phyloP scores from a whole-genome alignment of 73 alveolate species.

The Diophrys appendiculata region DNA sequence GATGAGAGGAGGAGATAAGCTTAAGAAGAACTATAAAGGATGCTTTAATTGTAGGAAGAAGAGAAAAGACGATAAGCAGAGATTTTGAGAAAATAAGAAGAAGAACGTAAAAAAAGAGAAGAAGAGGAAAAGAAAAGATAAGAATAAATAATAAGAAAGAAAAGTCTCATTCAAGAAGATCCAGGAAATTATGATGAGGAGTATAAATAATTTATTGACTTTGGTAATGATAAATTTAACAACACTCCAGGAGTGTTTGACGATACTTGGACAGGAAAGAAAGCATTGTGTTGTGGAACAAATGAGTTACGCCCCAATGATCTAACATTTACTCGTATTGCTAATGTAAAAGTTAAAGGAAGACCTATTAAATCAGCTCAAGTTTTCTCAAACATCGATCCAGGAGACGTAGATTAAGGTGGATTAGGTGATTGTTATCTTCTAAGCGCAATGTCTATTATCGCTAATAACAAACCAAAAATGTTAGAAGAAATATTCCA shows the following conservation, averaged over 20 bases:
- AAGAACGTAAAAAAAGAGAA: slow-evolving; percentile 3
- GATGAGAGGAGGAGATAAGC: slow-evolving; percentile 28
- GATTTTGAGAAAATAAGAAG: not conserved
- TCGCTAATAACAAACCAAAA: slow-evolving; percentile 50
- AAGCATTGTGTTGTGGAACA: slow-evolving; percentile 3
- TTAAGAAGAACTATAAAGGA: slow-evolving; percentile 30
- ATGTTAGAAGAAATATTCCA: slow-evolving; percentile 23
- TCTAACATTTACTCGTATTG: not conserved
- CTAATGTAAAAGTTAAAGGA: not conserved
- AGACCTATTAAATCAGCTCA: not conserved
- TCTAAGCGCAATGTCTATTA: slow-evolving; percentile 71
- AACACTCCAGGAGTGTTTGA: not conserved
- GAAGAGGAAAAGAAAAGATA: slow-evolving; percentile 8
- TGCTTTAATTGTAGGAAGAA: slow-evolving; percentile 12
- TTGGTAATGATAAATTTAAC: not conserved
- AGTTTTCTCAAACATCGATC: slow-evolving; percentile 14
- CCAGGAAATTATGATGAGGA: slow-evolving; percentile 21
- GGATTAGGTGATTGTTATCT: slow-evolving; percentile 84
- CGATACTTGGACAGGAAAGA: not conserved
- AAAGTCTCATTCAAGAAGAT: slow-evolving; percentile 2
- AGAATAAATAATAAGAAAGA: slow-evolving; percentile 28
- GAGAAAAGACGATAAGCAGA: not conserved
- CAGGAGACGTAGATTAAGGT: slow-evolving; percentile 71
- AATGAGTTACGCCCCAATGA: not conserved
- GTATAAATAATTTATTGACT: not conserved